A percentile compares a stretch with the other conserved stretches of the same genome.
phyloP scores from a whole-genome alignment of 2,329 filamentous ascomycete species.

The Fusarium sp. region DNA sequence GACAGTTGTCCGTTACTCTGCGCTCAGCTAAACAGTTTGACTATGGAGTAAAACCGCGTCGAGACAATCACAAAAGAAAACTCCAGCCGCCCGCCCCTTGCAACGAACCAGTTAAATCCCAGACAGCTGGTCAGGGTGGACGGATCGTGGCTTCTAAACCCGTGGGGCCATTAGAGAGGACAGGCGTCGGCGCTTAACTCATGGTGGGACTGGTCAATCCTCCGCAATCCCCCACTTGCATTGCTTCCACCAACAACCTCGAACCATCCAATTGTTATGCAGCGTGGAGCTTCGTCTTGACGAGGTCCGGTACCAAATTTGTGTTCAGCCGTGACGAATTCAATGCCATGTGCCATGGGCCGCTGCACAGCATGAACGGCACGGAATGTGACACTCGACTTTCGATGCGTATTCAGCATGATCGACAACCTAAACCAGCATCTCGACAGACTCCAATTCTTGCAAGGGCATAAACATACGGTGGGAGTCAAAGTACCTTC shows the following conservation, averaged over 20 bases:
- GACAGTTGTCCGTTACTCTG: conserved; percentile 30
- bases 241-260: conserved; percentile 56
- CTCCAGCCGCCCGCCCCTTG: conserved; percentile 35
- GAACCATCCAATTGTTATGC: conserved; percentile 36
- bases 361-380: conserved; percentile 36
- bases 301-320: conserved; percentile 12
- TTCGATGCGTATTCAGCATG: conserved; percentile 29
- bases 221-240: conserved; percentile 43
- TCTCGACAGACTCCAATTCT: conserved; percentile 26
- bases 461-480: conserved; percentile 5
- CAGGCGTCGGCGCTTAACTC: conserved; percentile 69
- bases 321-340: conserved; percentile 17
- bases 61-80: conserved; percentile 23
- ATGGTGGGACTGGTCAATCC: conserved; percentile 47
- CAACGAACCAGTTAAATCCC: conserved; percentile 36
- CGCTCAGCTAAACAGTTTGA: conserved; percentile 19
- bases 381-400: conserved; percentile 41
- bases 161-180: conserved; percentile 60
- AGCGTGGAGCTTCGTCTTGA: conserved; percentile 9
- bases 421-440: conserved; percentile 24
- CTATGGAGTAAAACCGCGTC: conserved; percentile 5
- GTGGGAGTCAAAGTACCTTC: conserved; percentile 1
- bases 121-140: conserved; percentile 40
- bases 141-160: conserved; percentile 42
- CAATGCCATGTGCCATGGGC: conserved; percentile 34